Base-by-base conservation (phyloP, 1,284 basidiomycete species). In the Mycena citricolor region DNA sequence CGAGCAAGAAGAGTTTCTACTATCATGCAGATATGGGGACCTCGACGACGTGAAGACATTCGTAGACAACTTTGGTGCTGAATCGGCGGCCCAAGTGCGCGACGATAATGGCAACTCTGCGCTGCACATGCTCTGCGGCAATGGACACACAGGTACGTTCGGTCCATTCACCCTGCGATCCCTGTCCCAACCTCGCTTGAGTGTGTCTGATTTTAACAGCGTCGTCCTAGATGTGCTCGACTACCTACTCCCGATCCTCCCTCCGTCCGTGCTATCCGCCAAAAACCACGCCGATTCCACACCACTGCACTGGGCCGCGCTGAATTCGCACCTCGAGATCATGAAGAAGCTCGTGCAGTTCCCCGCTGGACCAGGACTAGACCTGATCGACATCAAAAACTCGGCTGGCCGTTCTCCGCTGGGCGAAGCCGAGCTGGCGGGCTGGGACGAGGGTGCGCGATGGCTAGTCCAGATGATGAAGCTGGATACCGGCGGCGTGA, bases 21-120 rank as follows among this genome's bases (percentile, higher is more conserved):
- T 93, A 10, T 77, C 86, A 17, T 86, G 83, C 59, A 79, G 92
- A 61, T 94, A 90, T 61, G 91, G 91, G 32, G 91, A 94, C 54
- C 63, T 90, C 44, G 80, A 86, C 30, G 89, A 93, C 53, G 71
- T 93, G 16, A 69, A 79, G 33, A 66, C 67, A 2, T 94, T 89
- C 54, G 69, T 86, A 17, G 63, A 73, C 21, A 67, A 70, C 32
- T 86, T 80, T 61, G 83, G 86, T 3, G 49, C 66, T 1, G 68
- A 70, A n/a, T 54, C 72, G 0, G 67, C 90, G n/a, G 64, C 67
- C 29, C 59, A 63, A 19, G 67, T 80, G 16, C 75, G 71, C 31
- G 92, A 94, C 67, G 83, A 84, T 42, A 78, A 84, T 58, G 84
- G 79, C 20, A 94, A 93, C 68, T 81, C 76, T 5, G 68, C 82